These are phyloP conservation scores for Geotrichum citri-aurantii DNA, from an alignment of 1,139 yeast genomes.

Conservation along the genomic window DNA sequence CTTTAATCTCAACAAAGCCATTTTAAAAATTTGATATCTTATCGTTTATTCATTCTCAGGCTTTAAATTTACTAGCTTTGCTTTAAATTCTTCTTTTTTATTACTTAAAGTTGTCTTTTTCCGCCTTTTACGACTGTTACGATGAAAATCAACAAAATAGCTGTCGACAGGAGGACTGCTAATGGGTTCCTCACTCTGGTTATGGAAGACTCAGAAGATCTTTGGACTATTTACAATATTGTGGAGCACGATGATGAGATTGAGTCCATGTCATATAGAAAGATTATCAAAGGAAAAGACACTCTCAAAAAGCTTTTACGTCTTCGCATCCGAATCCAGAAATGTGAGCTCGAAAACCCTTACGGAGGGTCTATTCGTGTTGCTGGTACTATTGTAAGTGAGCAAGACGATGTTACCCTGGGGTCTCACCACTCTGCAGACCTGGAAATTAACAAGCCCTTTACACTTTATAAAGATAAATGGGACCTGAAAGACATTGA, in stretches of 20 bases:
- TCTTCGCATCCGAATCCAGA: slow-evolving; percentile 56
- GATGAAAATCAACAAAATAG: background rate
- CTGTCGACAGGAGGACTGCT: slow-evolving; percentile 33
- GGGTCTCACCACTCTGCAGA: slow-evolving; percentile 88
- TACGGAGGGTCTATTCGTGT: slow-evolving; percentile 66
- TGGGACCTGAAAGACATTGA: slow-evolving; percentile 77
- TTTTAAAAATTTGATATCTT: too few relatives aligned
- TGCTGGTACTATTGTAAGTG: slow-evolving; percentile 71
- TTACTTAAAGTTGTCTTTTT: too few relatives aligned
- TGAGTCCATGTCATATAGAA: slow-evolving; percentile 60
- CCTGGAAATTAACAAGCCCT: slow-evolving; percentile 61
- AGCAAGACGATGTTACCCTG: slow-evolving; percentile 71
- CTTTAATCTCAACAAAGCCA: too few relatives aligned
- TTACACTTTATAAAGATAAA: slow-evolving; percentile 64
- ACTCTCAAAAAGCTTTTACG: slow-evolving; percentile 51
- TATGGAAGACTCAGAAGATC: slow-evolving; percentile 88
- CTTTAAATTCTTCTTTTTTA: background rate
- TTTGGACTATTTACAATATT: slow-evolving; percentile 82
- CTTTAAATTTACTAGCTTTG: background rate
- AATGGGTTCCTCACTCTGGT: slow-evolving; percentile 56
- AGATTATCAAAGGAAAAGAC: slow-evolving; percentile 42
- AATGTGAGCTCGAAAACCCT: slow-evolving; percentile 70
- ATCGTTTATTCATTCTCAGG: too few relatives aligned
- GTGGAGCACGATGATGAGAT: slow-evolving; percentile 72
- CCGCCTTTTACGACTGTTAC: background rate